phyloP scores from a whole-genome alignment of 306 rosid species.

The Lathyrus tuberosus region DNA sequence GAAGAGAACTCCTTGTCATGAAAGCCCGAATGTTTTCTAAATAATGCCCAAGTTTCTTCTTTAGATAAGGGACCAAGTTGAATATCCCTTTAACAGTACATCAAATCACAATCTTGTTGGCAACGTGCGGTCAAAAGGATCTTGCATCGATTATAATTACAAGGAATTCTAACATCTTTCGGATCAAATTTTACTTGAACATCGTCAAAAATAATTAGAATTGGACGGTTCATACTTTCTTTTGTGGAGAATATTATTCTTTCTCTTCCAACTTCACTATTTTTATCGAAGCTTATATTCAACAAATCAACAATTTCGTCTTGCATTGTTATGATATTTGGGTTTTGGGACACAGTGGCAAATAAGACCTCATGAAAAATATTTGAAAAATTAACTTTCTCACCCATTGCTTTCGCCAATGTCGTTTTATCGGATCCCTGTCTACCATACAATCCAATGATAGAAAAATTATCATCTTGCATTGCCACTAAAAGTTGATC shows the following conservation, averaged over 20 bases:
- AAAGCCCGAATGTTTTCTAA: constrained; percentile 16
- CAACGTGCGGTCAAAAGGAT: neutral
- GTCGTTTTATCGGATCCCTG: constrained; percentile 33
- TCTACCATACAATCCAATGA: constrained; percentile 15
- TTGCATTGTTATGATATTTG: constrained; percentile 13
- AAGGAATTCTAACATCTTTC: constrained; percentile 32
- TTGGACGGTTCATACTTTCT: neutral
- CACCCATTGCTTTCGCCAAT: constrained; percentile 26
- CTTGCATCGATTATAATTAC: neutral
- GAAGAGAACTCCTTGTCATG: neutral
- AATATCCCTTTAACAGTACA: constrained; percentile 14
- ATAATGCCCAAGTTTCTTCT: constrained; percentile 29
- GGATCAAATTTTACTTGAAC: constrained; percentile 14
- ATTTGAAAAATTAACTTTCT: constrained; percentile 3
- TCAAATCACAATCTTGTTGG: constrained; percentile 17
- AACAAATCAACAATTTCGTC: constrained; percentile 24
- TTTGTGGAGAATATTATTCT: neutral
- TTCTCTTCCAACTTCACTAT: constrained; percentile 1
- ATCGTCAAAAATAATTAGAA: constrained; percentile 36
- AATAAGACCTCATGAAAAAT: neutral
- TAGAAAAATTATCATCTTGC: neutral
- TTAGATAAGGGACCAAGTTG: constrained; percentile 4
- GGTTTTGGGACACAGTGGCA: constrained; percentile 13
- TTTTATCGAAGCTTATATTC: neutral
- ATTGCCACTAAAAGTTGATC: neutral